Conservation (phyloP, 148 eudicot genomes). For the Vaccinium vitisidaea region DNA sequence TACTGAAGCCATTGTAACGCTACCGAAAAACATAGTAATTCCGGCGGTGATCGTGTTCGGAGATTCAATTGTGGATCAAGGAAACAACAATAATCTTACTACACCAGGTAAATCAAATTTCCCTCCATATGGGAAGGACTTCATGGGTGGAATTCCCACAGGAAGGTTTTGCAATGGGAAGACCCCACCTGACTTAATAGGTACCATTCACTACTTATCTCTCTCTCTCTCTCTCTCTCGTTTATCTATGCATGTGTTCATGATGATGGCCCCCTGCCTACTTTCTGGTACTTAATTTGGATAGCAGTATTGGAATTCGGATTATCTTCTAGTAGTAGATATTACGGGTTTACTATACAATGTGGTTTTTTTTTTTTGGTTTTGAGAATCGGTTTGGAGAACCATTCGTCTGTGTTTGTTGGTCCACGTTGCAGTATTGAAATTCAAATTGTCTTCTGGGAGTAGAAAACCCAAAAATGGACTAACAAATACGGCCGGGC, state of each 20-base stretch:
- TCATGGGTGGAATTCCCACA: conserved; percentile 48
- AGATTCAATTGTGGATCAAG: conserved; percentile 69
- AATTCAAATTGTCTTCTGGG: too few relatives aligned
- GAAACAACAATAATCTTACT: conserved; percentile 46
- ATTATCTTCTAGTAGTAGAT: too few relatives aligned
- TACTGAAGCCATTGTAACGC: conserved; percentile 20
- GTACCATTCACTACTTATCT: conserved; percentile 5
- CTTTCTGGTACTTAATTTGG: not conserved
- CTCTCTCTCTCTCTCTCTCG: not conserved
- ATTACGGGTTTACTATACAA: too few relatives aligned
- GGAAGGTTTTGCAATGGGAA: conserved; percentile 73
- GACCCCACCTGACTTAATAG: conserved; percentile 67
- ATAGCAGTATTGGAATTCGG: too few relatives aligned
- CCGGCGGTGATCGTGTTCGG: conserved; percentile 61
- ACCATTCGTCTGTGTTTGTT: too few relatives aligned
- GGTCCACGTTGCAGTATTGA: too few relatives aligned
- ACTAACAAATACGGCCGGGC: too few relatives aligned
- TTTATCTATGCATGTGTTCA: not conserved
- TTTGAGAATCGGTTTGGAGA: too few relatives aligned
- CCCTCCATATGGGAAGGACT: conserved; percentile 64
- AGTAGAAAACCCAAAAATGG: too few relatives aligned
- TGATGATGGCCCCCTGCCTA: not conserved
- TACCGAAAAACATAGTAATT: conserved; percentile 39
- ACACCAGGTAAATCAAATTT: conserved; percentile 40
- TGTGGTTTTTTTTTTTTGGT: too few relatives aligned